phyloP scores from a whole-genome alignment of 1,284 basidiomycete genomes.

The Ceratorhiza oryzae-sativae region DNA sequence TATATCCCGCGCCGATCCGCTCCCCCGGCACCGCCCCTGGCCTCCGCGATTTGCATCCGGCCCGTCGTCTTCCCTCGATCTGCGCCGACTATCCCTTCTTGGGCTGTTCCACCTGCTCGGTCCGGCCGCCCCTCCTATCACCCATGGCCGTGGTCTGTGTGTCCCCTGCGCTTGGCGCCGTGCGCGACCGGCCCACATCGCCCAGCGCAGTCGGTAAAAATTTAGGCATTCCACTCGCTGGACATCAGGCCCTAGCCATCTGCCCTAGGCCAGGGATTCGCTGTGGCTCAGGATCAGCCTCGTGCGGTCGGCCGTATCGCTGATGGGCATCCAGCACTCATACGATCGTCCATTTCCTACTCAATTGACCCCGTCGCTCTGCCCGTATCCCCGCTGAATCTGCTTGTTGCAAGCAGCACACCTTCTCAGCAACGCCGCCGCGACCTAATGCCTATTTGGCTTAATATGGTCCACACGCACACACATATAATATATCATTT shows the following conservation, averaged over 20 bases:
- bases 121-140: background rate
- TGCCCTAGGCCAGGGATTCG: background rate
- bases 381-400: background rate
- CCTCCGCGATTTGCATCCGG: conserved; percentile 9
- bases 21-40: background rate
- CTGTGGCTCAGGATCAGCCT: background rate
- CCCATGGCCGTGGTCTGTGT: background rate
- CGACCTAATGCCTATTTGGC: background rate
- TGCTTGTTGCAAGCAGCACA: background rate
- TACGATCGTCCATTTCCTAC: background rate
- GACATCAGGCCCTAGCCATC: background rate
- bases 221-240: background rate
- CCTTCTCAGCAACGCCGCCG: background rate
- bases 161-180: background rate
- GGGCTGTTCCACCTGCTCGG: background rate
- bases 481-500: background rate
- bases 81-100: conserved; percentile 1
- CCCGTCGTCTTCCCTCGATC: background rate
- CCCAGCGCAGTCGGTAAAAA: too few relatives aligned
- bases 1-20: background rate
- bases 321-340: background rate
- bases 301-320: background rate
- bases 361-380: background rate
- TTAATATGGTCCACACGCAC: background rate
- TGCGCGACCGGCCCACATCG: too few relatives aligned